Base-by-base conservation (phyloP, 1,284 basidiomycete genomes). In the Cerrena zonata region DNA sequence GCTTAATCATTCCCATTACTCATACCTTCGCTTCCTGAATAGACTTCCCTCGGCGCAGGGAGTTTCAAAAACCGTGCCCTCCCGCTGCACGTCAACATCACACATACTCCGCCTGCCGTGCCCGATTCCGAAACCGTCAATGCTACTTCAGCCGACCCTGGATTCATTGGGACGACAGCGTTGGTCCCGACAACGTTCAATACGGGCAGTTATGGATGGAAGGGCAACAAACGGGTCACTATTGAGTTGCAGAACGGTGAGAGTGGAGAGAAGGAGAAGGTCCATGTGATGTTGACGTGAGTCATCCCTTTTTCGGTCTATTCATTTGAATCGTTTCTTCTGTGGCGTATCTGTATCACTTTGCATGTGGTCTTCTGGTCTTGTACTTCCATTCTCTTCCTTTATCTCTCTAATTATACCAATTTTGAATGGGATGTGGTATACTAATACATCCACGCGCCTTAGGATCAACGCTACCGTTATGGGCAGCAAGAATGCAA, bases 151-250 rank as follows among this genome's bases (percentile, higher is more conserved):
- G 66, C 64, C 10, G 87, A 89, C 64, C 72, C 79, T 37, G 85
- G 84, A 11, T 74, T 77, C 61, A 71, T 89, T 54, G 79, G 79
- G n/a, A 74, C 69, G 40, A 63, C 81, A 21, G 75, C 77, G 0
- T 71, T 89, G 13, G 56, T 75, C 2, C 79, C 87, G 1, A 75
- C 67, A 50, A 71, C 75, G 39, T 89, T 90, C 66, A 61, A 70
- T 18, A 88, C 86, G 0, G 86, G 86, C 15, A 86, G 84, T 61
- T 88, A 85, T 64, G 87, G 88, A 4, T 90, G 87, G 87, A 90
- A 89, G 62, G 87, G 84, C 4, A 79, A 67, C 63, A 85, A 84
- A 65, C 76, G 81, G 24, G 66, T 89, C 54, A 75, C 73, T 1
- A 73, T 90, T 46, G 84, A 87, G 60, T 62, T 90, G 13, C 71